Evolutionary conservation across 768 basidiomycete species (phyloP).

Genomic region (Tricholoma furcatifolium): DNA sequence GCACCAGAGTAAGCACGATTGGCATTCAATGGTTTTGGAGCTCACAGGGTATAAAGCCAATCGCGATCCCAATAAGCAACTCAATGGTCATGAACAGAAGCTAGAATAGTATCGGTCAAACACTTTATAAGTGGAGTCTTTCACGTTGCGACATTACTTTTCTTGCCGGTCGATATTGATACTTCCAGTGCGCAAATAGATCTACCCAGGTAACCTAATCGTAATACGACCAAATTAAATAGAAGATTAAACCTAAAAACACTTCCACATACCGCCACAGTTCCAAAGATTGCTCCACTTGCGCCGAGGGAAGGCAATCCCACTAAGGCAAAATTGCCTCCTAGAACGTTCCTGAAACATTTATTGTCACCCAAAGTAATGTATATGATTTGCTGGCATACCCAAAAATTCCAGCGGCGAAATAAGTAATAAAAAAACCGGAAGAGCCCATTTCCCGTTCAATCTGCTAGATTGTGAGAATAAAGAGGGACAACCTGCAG

Average conservation of each 20-base stretch:
- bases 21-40: not conserved
- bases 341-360: constrained; percentile 68
- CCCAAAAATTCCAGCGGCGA: constrained; percentile 93
- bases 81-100: constrained; percentile 84
- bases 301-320: constrained; percentile 90
- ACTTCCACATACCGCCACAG: constrained; percentile 57
- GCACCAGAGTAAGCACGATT: not conserved
- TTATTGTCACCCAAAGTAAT: not conserved
- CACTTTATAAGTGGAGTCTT: not conserved
- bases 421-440: constrained; percentile 83
- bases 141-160: constrained; percentile 48
- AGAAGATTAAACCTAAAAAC: not conserved
- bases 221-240: not conserved
- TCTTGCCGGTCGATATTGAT: constrained; percentile 77
- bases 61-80: constrained; percentile 79
- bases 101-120: constrained; percentile 33
- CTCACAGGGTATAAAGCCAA: constrained; percentile 83
- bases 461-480: constrained; percentile 44
- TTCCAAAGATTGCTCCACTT: constrained; percentile 90
- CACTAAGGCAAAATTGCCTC: constrained; percentile 90
- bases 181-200: constrained; percentile 88
- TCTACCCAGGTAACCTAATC: constrained; percentile 80
- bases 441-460: constrained; percentile 90
- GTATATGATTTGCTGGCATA: constrained; percentile 26
- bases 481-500: not conserved